These are phyloP conservation scores for Tetrahymena thermophila DNA, from an alignment of 73 alveolate genomes.

Conservation along the genomic window DNA sequence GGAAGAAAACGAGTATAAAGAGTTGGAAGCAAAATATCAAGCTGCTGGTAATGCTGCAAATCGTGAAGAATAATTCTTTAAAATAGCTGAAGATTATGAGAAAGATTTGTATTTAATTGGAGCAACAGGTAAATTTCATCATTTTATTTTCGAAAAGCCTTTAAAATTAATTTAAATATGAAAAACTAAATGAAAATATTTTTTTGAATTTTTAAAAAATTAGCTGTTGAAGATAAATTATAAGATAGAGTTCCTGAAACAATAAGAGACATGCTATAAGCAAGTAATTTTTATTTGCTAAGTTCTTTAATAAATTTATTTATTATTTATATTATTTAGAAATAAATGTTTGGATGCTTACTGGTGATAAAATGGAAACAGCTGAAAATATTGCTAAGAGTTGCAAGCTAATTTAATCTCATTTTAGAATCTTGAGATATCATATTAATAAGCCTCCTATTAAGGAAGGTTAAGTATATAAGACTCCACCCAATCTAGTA, in stretches of 20 bases:
- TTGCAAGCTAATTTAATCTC: conserved; percentile 64
- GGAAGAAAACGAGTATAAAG: conserved; percentile 55
- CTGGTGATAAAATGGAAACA: conserved; percentile 98
- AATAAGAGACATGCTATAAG: conserved; percentile 77
- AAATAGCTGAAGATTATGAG: conserved; percentile 62
- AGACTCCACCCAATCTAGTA: conserved; percentile 1
- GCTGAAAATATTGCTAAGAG: conserved; percentile 95
- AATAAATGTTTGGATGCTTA: conserved; percentile 96
- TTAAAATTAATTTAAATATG: no score
- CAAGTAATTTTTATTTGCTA: conserved; percentile 39
- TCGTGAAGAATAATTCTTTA: conserved; percentile 10
- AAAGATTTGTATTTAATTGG: conserved; percentile 70
- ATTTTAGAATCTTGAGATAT: conserved; percentile 47
- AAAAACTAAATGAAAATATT: neutral
- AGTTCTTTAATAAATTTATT: neutral
- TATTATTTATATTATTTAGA: neutral
- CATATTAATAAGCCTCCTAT: neutral
- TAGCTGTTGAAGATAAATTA: conserved; percentile 93
- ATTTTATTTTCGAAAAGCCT: neutral
- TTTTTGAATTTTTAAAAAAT: neutral
- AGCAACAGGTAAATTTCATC: conserved; percentile 47
- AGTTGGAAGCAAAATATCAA: conserved; percentile 17
- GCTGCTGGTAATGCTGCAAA: conserved; percentile 30
- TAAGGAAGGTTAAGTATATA: neutral
- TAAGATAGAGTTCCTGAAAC: conserved; percentile 92